phyloP scores from a whole-genome alignment of 306 rosid species.

The Casuarina cunninghamiana region DNA sequence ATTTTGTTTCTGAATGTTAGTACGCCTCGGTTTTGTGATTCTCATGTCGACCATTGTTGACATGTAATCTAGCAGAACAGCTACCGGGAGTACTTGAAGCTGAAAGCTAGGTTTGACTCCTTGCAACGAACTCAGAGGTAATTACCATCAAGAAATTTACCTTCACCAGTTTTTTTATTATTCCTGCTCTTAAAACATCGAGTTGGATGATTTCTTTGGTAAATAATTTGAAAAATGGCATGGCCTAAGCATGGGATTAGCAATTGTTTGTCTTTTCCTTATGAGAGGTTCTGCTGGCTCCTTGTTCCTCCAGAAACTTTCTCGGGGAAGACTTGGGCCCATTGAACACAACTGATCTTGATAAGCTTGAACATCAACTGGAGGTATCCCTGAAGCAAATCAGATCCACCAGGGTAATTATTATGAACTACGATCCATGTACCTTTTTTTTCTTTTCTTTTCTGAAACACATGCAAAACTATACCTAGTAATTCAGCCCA shows the following conservation, averaged over 20 bases:
- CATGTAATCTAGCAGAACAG: conserved; percentile 58
- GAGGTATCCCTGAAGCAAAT: conserved; percentile 88
- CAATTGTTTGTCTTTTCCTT: not conserved
- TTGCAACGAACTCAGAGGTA: conserved; percentile 95
- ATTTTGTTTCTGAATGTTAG: not conserved
- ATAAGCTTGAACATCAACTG: conserved; percentile 92
- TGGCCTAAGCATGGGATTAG: not conserved
- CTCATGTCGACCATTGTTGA: conserved; percentile 16
- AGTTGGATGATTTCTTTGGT: not conserved
- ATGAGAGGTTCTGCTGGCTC: not conserved
- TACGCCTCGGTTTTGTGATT: not conserved
- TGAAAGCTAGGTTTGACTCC: conserved; percentile 82
- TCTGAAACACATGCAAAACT: not conserved
- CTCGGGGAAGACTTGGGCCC: conserved; percentile 96
- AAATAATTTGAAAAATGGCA: not conserved
- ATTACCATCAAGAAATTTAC: not conserved
- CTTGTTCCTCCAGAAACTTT: conserved; percentile 58
- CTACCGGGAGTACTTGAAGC: conserved; percentile 88
- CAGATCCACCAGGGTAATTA: conserved; percentile 76
- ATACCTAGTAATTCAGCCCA: not conserved
- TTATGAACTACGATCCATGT: not conserved
- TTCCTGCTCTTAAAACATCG: not conserved
- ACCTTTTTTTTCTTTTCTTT: not conserved
- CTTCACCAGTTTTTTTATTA: not conserved
- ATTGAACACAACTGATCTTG: conserved; percentile 81